Conservation (phyloP, 495 filamentous ascomycete species). For the Xylaria intraflava region DNA sequence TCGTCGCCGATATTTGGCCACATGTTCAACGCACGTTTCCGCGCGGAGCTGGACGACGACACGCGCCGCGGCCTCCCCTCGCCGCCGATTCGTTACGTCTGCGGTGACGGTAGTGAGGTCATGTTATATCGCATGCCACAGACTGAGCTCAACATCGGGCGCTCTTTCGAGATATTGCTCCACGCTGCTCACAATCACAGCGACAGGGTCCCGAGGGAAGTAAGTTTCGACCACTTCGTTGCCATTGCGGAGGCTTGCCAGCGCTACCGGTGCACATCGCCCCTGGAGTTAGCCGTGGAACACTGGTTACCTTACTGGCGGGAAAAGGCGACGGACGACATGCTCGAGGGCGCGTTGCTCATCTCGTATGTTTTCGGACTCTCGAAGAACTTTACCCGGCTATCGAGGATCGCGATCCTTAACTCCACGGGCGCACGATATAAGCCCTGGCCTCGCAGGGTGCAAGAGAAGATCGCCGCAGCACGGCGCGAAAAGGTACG, state of each 20-base stretch:
- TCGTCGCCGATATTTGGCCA: constrained; percentile 31
- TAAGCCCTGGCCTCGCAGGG: constrained; percentile 23
- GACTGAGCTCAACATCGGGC: constrained; percentile 27
- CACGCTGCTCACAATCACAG: constrained; percentile 39
- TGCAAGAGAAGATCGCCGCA: constrained; percentile 30
- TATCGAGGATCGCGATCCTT: constrained; percentile 33
- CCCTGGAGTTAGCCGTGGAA: constrained; percentile 33
- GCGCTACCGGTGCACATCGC: constrained; percentile 34
- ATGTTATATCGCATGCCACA: constrained; percentile 37
- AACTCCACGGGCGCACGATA: constrained; percentile 21
- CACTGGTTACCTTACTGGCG: constrained; percentile 40
- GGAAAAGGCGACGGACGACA: constrained; percentile 26
- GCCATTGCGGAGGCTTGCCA: constrained; percentile 32
- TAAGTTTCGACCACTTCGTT: constrained; percentile 35
- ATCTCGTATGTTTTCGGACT: constrained; percentile 39
- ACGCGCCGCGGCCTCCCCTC: constrained; percentile 20
- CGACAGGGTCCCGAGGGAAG: constrained; percentile 29
- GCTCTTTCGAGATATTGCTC: constrained; percentile 32
- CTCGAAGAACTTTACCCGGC: constrained; percentile 27
- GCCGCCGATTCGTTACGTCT: constrained; percentile 20
- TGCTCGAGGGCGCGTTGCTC: constrained; percentile 29
- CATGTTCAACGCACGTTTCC: constrained; percentile 24
- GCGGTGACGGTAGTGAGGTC: constrained; percentile 26
- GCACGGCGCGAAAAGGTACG: constrained; percentile 28
- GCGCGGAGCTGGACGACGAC: constrained; percentile 18